These are phyloP conservation scores for Blechomonas ayalai DNA, from an alignment of 208 protist genomes.

Conservation along the genomic window DNA sequence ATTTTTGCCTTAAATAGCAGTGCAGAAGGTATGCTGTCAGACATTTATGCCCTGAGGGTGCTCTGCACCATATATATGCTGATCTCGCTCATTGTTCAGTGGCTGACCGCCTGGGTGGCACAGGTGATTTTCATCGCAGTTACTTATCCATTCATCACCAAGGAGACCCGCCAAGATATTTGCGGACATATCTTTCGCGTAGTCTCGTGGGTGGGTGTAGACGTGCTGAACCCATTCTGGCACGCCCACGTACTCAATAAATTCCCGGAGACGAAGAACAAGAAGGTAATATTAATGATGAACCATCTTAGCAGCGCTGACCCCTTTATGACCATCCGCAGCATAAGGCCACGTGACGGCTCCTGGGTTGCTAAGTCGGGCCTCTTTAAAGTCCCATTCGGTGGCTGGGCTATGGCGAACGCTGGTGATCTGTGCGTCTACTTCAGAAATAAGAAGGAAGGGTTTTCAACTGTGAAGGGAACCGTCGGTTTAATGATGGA, in stretches of 20 bases:
- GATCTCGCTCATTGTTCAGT: constrained; percentile 32
- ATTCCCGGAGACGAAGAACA: constrained; percentile 47
- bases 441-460: constrained; percentile 65
- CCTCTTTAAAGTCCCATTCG: constrained; percentile 80
- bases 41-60: constrained; percentile 25
- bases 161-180: constrained; percentile 46
- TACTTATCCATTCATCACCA: constrained; percentile 54
- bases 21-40: constrained; percentile 7
- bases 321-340: constrained; percentile 65
- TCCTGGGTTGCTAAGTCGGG: constrained; percentile 75
- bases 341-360: constrained; percentile 63
- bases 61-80: constrained; percentile 53
- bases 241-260: constrained; percentile 50
- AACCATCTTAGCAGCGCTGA: constrained; percentile 81
- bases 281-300: constrained; percentile 78
- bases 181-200: constrained; percentile 75
- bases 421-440: constrained; percentile 61
- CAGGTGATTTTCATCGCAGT: constrained; percentile 55
- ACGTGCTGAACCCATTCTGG: constrained; percentile 81
- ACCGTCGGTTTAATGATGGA: constrained; percentile 79
- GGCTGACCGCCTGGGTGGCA: constrained; percentile 55
- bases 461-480: constrained; percentile 76
- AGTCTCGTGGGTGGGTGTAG: constrained; percentile 44
- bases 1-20: constrained; percentile 15
- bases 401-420: constrained; percentile 75